Base-by-base conservation (phyloP, 192 early-diverging fungal genomes). In the Funneliformis geosporum region DNA sequence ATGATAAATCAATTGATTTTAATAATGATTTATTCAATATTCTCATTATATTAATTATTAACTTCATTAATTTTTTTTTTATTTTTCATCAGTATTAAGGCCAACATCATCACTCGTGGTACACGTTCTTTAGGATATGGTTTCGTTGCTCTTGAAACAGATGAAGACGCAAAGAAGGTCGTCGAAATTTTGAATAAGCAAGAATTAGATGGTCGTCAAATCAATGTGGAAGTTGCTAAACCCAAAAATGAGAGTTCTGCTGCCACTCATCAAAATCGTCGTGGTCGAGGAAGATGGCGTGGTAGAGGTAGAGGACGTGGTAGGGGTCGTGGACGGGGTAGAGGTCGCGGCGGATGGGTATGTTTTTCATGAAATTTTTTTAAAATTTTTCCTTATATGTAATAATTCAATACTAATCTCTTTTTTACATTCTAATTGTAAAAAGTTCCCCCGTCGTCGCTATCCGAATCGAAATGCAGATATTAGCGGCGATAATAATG, bases 121-220 rank as follows among this genome's bases (percentile, higher is more conserved):
- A 83, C 86, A 39, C 93, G 95, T 79, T 94, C 96, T 46, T 88
- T 95, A 76, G 98, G 98, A 70, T 98, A 95, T 85, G 98, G 98
- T 21, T 99, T 98, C 84, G 94, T 98, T 12, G 88, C 94, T 47
- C 97, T 93, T 81, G 91, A 84, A 27, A 91, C 90, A 25, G 86
- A 92, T 50, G 92, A 84, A 61, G 86, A 92, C 23, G 93, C 91
- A 60, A 80, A 91, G 70, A 88, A 91, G 83, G 96, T 94, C 55
- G 91, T 94, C 61, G 82, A 83, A 42, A 79, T 90, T 38, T 83
- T 94, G 74, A 87, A 97, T 87, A 91, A 94, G 82, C 90, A 91
- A 84, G 93, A 97, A 84, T 85, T 97, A 62, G 92, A 91, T 75
- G 96, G 93, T 44, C 94, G 98, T 73, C 80, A 87, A 69, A 92